phyloP scores from a whole-genome alignment of 2,329 filamentous ascomycete genomes.

The Colletotrichum costaricense region DNA sequence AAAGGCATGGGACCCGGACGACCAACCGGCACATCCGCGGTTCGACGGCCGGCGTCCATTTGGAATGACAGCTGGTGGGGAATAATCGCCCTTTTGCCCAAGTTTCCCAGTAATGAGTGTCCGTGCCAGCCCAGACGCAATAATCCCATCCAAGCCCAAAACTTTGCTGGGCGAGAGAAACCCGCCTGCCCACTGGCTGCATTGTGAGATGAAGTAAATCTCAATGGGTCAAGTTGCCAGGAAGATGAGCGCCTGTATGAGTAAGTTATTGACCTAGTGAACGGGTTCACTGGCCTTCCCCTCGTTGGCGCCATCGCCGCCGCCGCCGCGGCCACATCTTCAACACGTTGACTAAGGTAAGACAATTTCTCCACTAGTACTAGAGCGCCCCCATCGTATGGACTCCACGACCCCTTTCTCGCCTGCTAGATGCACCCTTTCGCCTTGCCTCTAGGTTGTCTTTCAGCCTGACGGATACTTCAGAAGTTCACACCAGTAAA shows the following conservation, averaged over 20 bases:
- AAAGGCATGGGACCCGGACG: neutral
- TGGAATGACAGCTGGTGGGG: conserved; percentile 33
- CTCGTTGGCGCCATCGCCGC: neutral
- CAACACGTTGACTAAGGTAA: neutral
- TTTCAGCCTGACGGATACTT: neutral
- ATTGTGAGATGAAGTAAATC: neutral
- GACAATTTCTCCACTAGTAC: neutral
- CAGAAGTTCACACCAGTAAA: conserved; percentile 15
- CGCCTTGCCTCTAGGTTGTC: neutral
- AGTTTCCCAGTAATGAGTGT: neutral
- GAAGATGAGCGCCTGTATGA: neutral
- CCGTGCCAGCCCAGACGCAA: conserved; percentile 13
- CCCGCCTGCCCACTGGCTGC: neutral
- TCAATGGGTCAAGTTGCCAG: neutral
- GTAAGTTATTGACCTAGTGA: neutral
- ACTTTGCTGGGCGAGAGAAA: neutral
- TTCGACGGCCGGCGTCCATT: conserved; percentile 20
- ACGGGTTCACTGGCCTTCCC: too few species aligned
- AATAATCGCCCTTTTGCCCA: too few species aligned
- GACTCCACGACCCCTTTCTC: conserved; percentile 8
- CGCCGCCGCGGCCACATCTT: conserved; percentile 2
- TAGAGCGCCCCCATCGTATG: neutral
- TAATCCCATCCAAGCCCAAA: neutral
- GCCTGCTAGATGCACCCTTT: conserved; percentile 17
- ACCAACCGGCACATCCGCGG: conserved; percentile 36